Evolutionary conservation across 768 basidiomycete species (phyloP).

Genomic region (Suillus luteus): DNA sequence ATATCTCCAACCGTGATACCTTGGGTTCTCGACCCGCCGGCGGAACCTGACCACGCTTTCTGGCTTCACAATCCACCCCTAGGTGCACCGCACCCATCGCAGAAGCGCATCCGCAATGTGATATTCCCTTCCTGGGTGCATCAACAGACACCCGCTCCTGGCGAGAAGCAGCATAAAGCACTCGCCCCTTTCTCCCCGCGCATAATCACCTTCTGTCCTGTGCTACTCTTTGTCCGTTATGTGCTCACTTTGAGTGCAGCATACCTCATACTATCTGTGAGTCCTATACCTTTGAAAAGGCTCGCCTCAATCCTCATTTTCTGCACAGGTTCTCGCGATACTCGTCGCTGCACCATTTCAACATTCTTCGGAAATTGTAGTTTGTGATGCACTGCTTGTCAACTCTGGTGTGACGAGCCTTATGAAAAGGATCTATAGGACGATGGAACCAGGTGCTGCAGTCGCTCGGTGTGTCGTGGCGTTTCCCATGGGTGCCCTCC

Average conservation of each 20-base stretch:
- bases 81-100: background rate
- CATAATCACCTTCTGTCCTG: conserved; percentile 6
- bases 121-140: conserved; percentile 2
- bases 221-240: background rate
- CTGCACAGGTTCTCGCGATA: background rate
- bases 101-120: background rate
- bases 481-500: background rate
- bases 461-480: background rate
- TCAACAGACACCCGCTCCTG: background rate
- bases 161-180: background rate
- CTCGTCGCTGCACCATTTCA: conserved; percentile 1
- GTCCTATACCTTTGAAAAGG: background rate
- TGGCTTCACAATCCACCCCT: background rate
- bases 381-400: background rate
- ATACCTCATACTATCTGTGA: conserved; percentile 6
- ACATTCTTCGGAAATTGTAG: background rate
- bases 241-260: background rate
- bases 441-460: background rate
- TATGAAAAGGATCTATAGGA: background rate
- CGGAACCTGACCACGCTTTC: background rate
- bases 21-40: background rate
- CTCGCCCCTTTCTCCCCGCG: conserved; percentile 1
- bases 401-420: background rate
- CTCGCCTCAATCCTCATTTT: background rate
- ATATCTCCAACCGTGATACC: background rate